Evolutionary conservation across 1,284 basidiomycete species (phyloP).

Genomic region (Apiotrichum veenhuisii): DNA sequence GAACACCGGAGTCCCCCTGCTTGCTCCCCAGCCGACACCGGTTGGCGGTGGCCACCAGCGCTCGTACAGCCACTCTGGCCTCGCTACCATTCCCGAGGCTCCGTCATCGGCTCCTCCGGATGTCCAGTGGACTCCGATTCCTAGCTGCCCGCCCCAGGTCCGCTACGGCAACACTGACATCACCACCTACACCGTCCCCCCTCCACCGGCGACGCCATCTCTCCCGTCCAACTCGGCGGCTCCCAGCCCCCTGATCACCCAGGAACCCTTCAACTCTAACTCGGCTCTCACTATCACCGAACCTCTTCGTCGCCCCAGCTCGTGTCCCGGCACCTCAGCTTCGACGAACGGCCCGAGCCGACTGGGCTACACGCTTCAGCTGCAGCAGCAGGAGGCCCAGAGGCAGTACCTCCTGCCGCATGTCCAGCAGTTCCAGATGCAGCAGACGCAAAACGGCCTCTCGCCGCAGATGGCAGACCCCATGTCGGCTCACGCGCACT

Average conservation of each 20-base stretch:
- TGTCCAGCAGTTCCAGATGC: slow-evolving; percentile 2
- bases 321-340: background rate
- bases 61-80: slow-evolving; percentile 12
- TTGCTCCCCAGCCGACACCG: background rate
- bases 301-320: background rate
- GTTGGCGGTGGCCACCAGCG: slow-evolving; percentile 1
- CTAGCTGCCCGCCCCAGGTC: background rate
- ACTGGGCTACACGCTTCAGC: background rate
- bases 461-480: background rate
- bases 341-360: background rate
- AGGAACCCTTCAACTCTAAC: background rate
- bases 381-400: slow-evolving; percentile 4
- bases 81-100: slow-evolving; percentile 22
- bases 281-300: background rate
- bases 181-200: slow-evolving; percentile 5
- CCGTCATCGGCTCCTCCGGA: slow-evolving; percentile 13
- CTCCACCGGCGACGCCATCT: slow-evolving; percentile 2
- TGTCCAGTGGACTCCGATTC: slow-evolving; percentile 6
- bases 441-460: background rate
- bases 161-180: slow-evolving; percentile 1
- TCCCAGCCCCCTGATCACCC: background rate
- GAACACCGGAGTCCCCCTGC: background rate
- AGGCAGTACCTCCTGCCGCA: background rate
- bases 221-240: slow-evolving; percentile 3
- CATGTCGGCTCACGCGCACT: background rate